These are phyloP conservation scores for Knufia fluminis DNA, from an alignment of 2,329 filamentous ascomycete genomes.

Conservation along the genomic window DNA sequence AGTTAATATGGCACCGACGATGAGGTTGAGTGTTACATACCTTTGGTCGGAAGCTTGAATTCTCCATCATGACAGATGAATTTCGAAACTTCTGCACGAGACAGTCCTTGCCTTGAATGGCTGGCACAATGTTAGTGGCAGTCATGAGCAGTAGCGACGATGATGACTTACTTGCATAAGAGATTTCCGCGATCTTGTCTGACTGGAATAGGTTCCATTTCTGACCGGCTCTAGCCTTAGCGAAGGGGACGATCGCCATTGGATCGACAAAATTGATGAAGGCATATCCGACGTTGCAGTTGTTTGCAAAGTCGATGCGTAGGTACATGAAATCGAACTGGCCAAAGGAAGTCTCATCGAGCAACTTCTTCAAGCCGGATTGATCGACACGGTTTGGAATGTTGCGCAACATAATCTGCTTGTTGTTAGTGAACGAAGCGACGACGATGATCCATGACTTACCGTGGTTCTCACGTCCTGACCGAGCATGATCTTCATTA, in stretches of 20 bases:
- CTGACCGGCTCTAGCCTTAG: constrained; percentile 59
- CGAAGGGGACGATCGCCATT: constrained; percentile 40
- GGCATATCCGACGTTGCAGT: constrained; percentile 89
- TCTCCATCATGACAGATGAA: constrained; percentile 88
- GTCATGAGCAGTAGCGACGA: neutral
- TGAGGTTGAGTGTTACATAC: constrained; percentile 34
- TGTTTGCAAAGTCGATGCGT: constrained; percentile 76
- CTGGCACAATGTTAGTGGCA: constrained; percentile 33
- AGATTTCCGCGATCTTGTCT: constrained; percentile 79
- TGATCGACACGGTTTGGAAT: constrained; percentile 82
- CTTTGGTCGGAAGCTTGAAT: constrained; percentile 72
- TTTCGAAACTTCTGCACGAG: constrained; percentile 93
- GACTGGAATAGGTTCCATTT: constrained; percentile 72
- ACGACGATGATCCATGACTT: constrained; percentile 26
- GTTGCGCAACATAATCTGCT: constrained; percentile 84
- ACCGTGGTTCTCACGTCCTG: constrained; percentile 68
- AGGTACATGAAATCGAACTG: constrained; percentile 94
- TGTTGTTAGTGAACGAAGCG: constrained; percentile 9
- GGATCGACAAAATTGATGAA: constrained; percentile 85
- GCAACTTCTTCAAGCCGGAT: constrained; percentile 63
- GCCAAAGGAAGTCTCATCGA: constrained; percentile 69
- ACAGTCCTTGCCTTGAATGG: constrained; percentile 86
- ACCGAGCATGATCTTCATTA: constrained; percentile 43
- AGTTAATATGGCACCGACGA: constrained; percentile 3
- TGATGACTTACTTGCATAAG: constrained; percentile 74